Conservation (phyloP, 495 filamentous ascomycete genomes). For the Monascus purpureus region DNA sequence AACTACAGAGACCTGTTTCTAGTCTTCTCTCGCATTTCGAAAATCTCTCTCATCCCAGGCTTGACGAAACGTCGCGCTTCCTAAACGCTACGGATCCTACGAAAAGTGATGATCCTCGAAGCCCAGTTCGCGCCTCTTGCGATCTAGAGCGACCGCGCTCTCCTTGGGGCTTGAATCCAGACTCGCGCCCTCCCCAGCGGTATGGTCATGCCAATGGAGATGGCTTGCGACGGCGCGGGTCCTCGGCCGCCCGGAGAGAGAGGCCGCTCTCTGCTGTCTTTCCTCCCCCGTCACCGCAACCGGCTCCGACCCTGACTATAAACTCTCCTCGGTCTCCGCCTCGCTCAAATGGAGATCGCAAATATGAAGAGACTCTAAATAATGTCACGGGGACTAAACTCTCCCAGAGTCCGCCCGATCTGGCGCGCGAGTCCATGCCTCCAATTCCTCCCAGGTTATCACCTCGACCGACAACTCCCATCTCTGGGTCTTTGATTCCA, state of each 20-base stretch:
- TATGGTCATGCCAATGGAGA: constrained; percentile 11
- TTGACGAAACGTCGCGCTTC: constrained; percentile 1
- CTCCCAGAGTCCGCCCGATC: constrained; percentile 14
- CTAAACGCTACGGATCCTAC: not conserved
- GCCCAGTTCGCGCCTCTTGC: constrained; percentile 33
- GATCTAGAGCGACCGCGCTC: constrained; percentile 35
- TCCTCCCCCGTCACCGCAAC: constrained; percentile 37
- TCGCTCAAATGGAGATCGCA: constrained; percentile 14
- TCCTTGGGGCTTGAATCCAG: constrained; percentile 21
- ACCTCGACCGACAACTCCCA: constrained; percentile 30
- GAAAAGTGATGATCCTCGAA: constrained; percentile 27
- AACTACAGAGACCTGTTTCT: constrained; percentile 67
- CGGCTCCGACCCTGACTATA: constrained; percentile 55
- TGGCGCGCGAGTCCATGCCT: constrained; percentile 16
- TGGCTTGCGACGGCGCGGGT: constrained; percentile 17
- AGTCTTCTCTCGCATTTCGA: constrained; percentile 89
- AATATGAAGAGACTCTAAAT: not conserved
- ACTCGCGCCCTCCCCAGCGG: constrained; percentile 14
- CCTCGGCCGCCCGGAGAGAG: constrained; percentile 2
- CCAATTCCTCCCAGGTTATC: constrained; percentile 32
- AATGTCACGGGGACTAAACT: not conserved
- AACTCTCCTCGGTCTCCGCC: constrained; percentile 67
- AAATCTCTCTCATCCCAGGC: constrained; percentile 50
- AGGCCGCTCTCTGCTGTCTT: not conserved
- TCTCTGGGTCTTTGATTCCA: constrained; percentile 36